Percentiles rank a stretch among this genome's conserved stretches.
phyloP scores from a whole-genome alignment of 345 rosid genomes.

The Linum lewisii region DNA sequence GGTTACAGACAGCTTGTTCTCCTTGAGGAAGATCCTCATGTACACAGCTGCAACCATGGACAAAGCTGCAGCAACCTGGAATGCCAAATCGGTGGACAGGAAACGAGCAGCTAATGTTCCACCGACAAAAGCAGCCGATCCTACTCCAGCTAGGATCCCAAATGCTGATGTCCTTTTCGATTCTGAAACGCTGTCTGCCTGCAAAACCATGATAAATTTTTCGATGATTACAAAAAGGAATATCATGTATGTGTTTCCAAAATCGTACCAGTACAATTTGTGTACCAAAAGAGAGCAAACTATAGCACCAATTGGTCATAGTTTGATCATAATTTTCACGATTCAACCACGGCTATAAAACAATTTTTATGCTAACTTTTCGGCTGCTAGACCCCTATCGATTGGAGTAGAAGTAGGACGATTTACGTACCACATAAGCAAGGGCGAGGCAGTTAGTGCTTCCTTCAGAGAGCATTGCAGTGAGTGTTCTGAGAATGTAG shows the following conservation, averaged over 20 bases:
- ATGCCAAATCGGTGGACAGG: slow-evolving; percentile 39
- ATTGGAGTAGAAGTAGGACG: no score
- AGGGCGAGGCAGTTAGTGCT: slow-evolving; percentile 61
- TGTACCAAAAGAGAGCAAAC: no score
- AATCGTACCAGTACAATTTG: no score
- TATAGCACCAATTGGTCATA: no score
- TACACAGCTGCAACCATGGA: slow-evolving; percentile 50
- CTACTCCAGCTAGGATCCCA: slow-evolving; percentile 53
- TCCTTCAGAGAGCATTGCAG: slow-evolving; percentile 54
- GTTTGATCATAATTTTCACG: no score
- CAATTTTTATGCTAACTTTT: no score
- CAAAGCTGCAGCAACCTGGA: slow-evolving; percentile 48
- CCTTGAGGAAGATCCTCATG: slow-evolving; percentile 77
- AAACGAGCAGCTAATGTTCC: slow-evolving; percentile 71
- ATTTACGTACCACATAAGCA: slow-evolving; percentile 63
- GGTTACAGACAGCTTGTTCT: slow-evolving; percentile 29
- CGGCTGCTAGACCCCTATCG: no score
- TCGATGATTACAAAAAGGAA: no score
- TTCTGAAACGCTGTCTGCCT: slow-evolving; percentile 59
- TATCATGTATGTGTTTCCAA: no score
- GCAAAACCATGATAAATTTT: not conserved
- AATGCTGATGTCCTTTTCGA: slow-evolving; percentile 54
- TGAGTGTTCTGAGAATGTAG: slow-evolving; percentile 46
- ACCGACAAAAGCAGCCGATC: slow-evolving; percentile 36
- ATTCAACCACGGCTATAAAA: no score